Base-by-base conservation (phyloP, 441 rosid species). In the Erysimum pusillum region DNA sequence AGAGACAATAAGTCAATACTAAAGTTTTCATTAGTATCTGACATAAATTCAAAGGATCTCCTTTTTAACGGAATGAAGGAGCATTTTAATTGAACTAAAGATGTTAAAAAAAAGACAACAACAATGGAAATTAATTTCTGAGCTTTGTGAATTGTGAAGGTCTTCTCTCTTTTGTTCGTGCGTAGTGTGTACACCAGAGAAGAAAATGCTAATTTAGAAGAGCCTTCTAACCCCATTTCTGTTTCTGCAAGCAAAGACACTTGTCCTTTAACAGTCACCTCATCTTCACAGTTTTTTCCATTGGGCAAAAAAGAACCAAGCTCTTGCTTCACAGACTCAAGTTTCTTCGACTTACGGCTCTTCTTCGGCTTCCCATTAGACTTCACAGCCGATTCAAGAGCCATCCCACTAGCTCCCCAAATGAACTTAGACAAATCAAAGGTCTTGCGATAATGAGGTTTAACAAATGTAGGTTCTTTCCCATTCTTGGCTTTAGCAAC, bases 321-420 rank as follows among this genome's bases (percentile, higher is more conserved):
- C 28, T 59, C 77, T 60, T 17, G 58, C 69, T 73, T 74, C 22
- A 62, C 38, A 36, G 74, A 35, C 20, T 53, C 78, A 3, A 54
- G 59, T 31, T 20, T 54, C 56, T 74, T 68, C 32, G 53, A 31
- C 70, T 65, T 71, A 14, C 38, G 0, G 39, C 54, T 80, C 72
- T 67, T 76, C 65, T 76, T 76, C 3, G 41, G 13, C 44, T 63
- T 65, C 20, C 67, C 83, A 46, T 67, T 80, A 9, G 75, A 60
- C 20, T 76, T 76, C 49, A 62, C n/a, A 45, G 59, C 52, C 2
- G 83, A 46, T 38, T 76, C 75, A 17, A 48, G 20, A 49, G 31
- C 65, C 57, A 71, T 46, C 3, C 78, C 69, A 39, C 74, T 70
- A 52, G 10, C 46, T 18, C 88, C 85, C 94, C 89, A 90, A 13